Percentiles rank a stretch among this genome's conserved stretches.
Conservation (phyloP, 306 rosid species). For the Castanea mollissima region DNA sequence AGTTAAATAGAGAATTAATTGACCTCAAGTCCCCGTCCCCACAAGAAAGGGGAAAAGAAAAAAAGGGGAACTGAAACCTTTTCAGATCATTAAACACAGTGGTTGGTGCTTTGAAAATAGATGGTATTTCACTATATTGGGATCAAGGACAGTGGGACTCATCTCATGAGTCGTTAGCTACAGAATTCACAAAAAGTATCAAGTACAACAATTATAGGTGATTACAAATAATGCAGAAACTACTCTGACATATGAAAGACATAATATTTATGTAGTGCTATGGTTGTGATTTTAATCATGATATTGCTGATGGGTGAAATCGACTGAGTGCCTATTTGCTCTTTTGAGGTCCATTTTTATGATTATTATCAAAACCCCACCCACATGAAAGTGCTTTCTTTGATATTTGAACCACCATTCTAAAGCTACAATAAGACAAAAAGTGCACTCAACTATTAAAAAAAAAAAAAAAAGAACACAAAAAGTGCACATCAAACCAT, state of each 20-base stretch:
- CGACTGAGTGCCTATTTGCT: not conserved
- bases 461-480: too few species aligned
- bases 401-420: conserved; percentile 17
- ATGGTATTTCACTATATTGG: not conserved
- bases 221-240: conserved; percentile 25
- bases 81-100: not conserved
- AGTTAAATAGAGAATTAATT: not conserved
- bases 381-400: conserved; percentile 23
- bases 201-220: conserved; percentile 28
- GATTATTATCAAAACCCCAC: conserved; percentile 19
- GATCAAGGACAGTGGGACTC: conserved; percentile 15
- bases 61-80: conserved; percentile 17
- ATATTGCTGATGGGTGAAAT: conserved; percentile 10
- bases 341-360: conserved; percentile 22
- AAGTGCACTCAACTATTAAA: not conserved
- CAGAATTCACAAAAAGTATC: conserved; percentile 19
- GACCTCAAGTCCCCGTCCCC: conserved; percentile 12
- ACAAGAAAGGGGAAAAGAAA: conserved; percentile 1
- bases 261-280: not conserved
- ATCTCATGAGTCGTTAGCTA: conserved; percentile 20
- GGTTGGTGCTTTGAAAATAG: conserved; percentile 11
- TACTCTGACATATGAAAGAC: conserved; percentile 12
- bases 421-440: conserved; percentile 10
- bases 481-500: too few species aligned
- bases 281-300: conserved; percentile 15